A percentile compares a stretch with the other conserved stretches of the same genome.
These are phyloP conservation scores for Venturiaceae sp. DNA, from an alignment of 2,329 filamentous ascomycete genomes.

Conservation along the genomic window DNA sequence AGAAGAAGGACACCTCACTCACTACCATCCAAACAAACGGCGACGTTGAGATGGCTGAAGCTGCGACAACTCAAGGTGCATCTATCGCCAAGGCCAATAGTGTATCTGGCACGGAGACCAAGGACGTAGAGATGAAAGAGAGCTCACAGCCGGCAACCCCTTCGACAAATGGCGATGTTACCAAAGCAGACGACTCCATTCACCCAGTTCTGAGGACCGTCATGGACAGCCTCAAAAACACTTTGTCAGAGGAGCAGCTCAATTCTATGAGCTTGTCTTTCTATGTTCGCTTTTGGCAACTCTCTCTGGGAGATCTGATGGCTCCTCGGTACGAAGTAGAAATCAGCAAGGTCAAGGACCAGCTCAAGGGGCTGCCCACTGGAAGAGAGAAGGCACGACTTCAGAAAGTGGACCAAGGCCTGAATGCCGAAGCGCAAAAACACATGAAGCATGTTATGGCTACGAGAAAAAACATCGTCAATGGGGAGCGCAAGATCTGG, in stretches of 20 bases:
- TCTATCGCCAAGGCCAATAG: not conserved
- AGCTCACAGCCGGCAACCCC: conserved; percentile 1
- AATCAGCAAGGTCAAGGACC: conserved; percentile 34
- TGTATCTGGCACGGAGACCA: conserved; percentile 6
- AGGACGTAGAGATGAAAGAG: conserved; percentile 12
- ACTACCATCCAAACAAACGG: conserved; percentile 29
- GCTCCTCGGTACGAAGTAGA: conserved; percentile 74
- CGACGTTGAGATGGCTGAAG: conserved; percentile 45
- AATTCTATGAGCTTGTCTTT: conserved; percentile 67
- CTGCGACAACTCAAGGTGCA: conserved; percentile 1
- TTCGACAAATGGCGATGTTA: not conserved
- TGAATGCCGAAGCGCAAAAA: conserved; percentile 51
- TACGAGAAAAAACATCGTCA: conserved; percentile 33
- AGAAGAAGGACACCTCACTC: conserved; percentile 19
- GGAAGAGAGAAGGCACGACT: conserved; percentile 65
- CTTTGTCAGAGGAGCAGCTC: conserved; percentile 55
- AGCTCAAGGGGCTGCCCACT: conserved; percentile 45
- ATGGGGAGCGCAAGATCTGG: conserved; percentile 72
- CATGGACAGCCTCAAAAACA: conserved; percentile 55
- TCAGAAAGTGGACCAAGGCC: conserved; percentile 56
- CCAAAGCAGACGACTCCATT: conserved; percentile 34
- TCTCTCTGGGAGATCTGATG: conserved; percentile 72
- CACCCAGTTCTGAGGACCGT: conserved; percentile 66
- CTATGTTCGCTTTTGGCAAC: conserved; percentile 86
- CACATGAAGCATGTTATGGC: conserved; percentile 6